Base-by-base conservation (phyloP, 305 asterid genomes). In the Fraxinus ornus region DNA sequence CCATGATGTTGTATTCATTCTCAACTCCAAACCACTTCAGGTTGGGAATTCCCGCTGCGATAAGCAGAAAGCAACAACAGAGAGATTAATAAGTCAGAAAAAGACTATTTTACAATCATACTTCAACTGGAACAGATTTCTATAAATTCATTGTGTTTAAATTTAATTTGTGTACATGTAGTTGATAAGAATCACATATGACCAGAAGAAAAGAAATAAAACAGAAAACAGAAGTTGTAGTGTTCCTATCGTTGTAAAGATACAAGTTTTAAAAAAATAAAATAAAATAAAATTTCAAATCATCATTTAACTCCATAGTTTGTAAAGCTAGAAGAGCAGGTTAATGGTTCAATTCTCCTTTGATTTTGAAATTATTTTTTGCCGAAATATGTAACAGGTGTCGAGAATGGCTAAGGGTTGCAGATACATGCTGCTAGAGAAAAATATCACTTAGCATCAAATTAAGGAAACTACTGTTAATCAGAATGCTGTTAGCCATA, bases 1-100 rank as follows among this genome's bases (percentile, higher is more conserved):
- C 93, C 93, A 90, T 90, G 57, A 88, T 86, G 75, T 87, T 90
- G 87, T 88, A 90, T 77, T 90, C 91, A 3, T 87, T 88, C 81
- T 88, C 93, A 82, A 88, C 89, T 37, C 93, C 93, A 76, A 85
- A 90, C 93, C 93, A 90, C 79, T 90, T 90, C 49, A 90, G 90
- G 81, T 84, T 88, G 71, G 93, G 91, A 79, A 90, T 85, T 64
- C 93, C 93, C 76, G 89, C 93, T 90, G 76, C 72, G 3, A 72
- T 28, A 60, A 57, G 68, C 15, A 71, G 44, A 62, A 77, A 68
- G 57, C 66, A 76, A 74, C 5, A 84, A 76, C 17, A 80, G 83
- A 73, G 12, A 80, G 78, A 84, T 80, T 73, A 1, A 32, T 17
- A 8, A 32, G 1, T 21, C 3, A 6, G 19, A 66, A 66, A 66